Evolutionary conservation across 169 alveolate species (phyloP).

Genomic region (Eimeria sp.): DNA sequence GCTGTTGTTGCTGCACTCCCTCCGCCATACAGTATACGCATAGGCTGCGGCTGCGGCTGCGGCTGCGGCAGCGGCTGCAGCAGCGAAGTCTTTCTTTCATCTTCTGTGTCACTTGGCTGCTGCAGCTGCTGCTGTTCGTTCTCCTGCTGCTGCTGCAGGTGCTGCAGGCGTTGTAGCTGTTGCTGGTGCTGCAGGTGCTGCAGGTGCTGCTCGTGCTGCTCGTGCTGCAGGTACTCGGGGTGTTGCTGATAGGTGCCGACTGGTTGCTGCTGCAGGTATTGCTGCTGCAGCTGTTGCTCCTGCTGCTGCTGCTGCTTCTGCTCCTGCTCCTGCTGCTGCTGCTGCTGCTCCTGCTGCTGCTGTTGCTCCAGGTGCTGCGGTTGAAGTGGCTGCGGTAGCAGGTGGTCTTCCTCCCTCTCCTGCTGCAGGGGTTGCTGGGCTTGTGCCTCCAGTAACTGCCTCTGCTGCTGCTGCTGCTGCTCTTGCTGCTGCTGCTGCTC

Average conservation of each 20-base stretch:
- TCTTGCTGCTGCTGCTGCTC: too few relatives aligned
- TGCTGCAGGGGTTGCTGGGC: too few relatives aligned
- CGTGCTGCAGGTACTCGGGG: not conserved
- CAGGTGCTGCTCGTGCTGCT: not conserved
- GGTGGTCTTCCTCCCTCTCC: too few relatives aligned
- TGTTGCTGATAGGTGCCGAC: too few relatives aligned
- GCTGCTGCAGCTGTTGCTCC: not conserved
- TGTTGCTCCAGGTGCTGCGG: not conserved
- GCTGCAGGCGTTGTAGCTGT: not conserved
- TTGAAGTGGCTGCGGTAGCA: too few relatives aligned
- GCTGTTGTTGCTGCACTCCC: not conserved
- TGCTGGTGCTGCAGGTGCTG: slow-evolving; percentile 8
- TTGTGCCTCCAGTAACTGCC: too few relatives aligned
- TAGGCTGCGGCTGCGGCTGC: not conserved
- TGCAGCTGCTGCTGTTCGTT: not conserved
- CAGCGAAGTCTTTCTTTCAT: not conserved
- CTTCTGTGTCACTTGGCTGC: not conserved
- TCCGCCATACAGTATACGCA: too few relatives aligned
- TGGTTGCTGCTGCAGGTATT: not conserved
- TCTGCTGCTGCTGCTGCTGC: too few relatives aligned
- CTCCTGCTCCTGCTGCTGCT: not conserved
- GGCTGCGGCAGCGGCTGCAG: slow-evolving; percentile 20
- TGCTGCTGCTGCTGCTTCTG: not conserved
- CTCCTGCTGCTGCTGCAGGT: slow-evolving; percentile 1
- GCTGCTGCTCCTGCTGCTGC: slow-evolving; percentile 24